Percentiles rank a stretch among this genome's conserved stretches.
phyloP scores from a whole-genome alignment of 805 yeast species.

The Starmerella sp. region DNA sequence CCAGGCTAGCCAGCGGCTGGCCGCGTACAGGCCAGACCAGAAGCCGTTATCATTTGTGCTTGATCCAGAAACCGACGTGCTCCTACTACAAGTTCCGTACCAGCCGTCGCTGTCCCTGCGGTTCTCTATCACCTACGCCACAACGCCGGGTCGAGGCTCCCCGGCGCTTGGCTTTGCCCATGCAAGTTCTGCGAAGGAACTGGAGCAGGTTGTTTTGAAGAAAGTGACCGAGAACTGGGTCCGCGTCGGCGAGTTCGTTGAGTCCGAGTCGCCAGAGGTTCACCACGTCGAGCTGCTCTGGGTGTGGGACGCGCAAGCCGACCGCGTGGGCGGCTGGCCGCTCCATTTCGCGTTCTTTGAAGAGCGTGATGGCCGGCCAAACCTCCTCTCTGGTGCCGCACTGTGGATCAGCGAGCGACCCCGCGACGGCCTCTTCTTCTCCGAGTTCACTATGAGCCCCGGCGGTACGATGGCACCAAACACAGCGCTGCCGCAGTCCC shows the following conservation, averaged over 20 bases:
- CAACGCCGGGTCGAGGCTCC: constrained; percentile 14
- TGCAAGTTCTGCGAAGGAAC: constrained; percentile 10
- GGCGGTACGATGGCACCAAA: constrained; percentile 3
- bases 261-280: constrained; percentile 81
- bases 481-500: not conserved
- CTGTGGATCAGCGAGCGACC: constrained; percentile 8
- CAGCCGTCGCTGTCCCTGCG: constrained; percentile 14
- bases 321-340: constrained; percentile 26
- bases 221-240: constrained; percentile 11
- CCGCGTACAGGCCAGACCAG: constrained; percentile 10
- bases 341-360: constrained; percentile 33
- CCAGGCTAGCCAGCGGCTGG: constrained; percentile 2
- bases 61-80: constrained; percentile 19
- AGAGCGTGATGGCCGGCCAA: constrained; percentile 24
- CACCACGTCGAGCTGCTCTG: constrained; percentile 56
- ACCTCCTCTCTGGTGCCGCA: constrained; percentile 4
- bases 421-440: constrained; percentile 1
- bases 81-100: constrained; percentile 21
- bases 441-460: constrained; percentile 3
- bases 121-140: constrained; percentile 14
- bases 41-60: constrained; percentile 18
- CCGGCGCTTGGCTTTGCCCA: constrained; percentile 11
- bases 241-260: constrained; percentile 8
- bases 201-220: not conserved
- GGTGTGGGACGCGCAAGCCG: constrained; percentile 18